A percentile compares a stretch with the other conserved stretches of the same genome.
Conservation (phyloP, 331 rosid species). For the Quercus lobata region DNA sequence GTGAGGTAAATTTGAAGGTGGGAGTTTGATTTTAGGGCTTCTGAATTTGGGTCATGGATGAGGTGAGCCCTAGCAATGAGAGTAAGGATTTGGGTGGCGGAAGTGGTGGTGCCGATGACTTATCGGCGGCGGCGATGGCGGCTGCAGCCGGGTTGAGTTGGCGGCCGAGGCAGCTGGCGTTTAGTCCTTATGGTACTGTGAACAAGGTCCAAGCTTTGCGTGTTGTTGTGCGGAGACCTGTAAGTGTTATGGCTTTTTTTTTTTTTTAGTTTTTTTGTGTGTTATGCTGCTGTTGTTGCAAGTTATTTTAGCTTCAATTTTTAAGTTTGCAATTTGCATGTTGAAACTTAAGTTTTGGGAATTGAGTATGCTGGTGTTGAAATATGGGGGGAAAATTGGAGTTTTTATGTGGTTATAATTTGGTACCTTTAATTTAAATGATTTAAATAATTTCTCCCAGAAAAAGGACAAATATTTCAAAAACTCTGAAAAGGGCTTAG, state of each 20-base stretch:
- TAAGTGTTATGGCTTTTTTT: slow-evolving; percentile 27
- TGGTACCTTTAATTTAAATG: not conserved
- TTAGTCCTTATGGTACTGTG: slow-evolving; percentile 52
- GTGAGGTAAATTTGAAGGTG: slow-evolving; percentile 30
- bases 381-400: not conserved
- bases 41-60: slow-evolving; percentile 71
- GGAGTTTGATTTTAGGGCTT: slow-evolving; percentile 29
- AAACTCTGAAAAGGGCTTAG: not conserved
- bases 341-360: not conserved
- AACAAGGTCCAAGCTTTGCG: slow-evolving; percentile 47
- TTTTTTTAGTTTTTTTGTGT: fast-evolving
- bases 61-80: slow-evolving; percentile 47
- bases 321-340: slow-evolving; percentile 7
- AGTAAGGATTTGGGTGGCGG: slow-evolving; percentile 40
- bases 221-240: slow-evolving; percentile 67
- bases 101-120: slow-evolving; percentile 9
- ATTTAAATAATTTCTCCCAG: not conserved
- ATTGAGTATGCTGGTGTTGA: not conserved
- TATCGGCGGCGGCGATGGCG: slow-evolving; percentile 16
- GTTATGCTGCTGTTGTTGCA: not conserved
- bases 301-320: slow-evolving; percentile 1
- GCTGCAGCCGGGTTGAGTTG: slow-evolving; percentile 34
- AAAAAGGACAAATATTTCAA: not conserved
- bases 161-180: slow-evolving; percentile 59
- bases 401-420: not conserved